Evolutionary conservation across 2,329 filamentous ascomycete species (phyloP).

Genomic region (Exophiala bonariae): DNA sequence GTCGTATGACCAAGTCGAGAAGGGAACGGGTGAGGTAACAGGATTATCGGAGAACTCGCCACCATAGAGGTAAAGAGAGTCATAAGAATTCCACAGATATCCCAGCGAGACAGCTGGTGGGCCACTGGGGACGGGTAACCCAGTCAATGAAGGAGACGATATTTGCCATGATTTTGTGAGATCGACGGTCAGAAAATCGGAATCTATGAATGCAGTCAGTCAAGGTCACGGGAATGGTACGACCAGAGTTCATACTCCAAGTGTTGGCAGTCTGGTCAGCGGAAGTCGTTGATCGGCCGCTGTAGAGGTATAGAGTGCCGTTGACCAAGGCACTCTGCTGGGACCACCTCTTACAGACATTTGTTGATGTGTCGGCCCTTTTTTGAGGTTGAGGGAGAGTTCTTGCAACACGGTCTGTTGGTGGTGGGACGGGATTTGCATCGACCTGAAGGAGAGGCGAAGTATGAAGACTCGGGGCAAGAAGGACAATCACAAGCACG

Average conservation of each 20-base stretch:
- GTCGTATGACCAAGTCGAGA: slow-evolving; percentile 70
- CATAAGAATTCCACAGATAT: slow-evolving; percentile 73
- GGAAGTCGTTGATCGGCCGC: slow-evolving; percentile 63
- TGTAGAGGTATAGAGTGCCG: slow-evolving; percentile 75
- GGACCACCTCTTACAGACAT: slow-evolving; percentile 66
- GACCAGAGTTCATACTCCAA: slow-evolving; percentile 61
- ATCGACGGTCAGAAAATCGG: slow-evolving; percentile 71
- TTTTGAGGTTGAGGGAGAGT: slow-evolving; percentile 14
- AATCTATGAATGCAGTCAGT: slow-evolving; percentile 49
- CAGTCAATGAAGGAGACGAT: slow-evolving; percentile 61
- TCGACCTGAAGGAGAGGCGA: slow-evolving; percentile 19
- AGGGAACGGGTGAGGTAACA: slow-evolving; percentile 54
- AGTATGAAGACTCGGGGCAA: slow-evolving; percentile 22
- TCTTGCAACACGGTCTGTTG: background rate
- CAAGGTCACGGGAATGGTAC: slow-evolving; percentile 5
- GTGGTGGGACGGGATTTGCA: slow-evolving; percentile 13
- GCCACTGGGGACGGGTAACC: slow-evolving; percentile 64
- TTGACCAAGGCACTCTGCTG: slow-evolving; percentile 70
- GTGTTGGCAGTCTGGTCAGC: slow-evolving; percentile 61
- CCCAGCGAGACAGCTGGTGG: slow-evolving; percentile 71
- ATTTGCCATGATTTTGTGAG: slow-evolving; percentile 72
- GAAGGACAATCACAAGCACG: slow-evolving; percentile 21
- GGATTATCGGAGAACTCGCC: slow-evolving; percentile 70
- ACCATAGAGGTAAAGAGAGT: slow-evolving; percentile 71
- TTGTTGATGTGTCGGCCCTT: slow-evolving; percentile 47